Evolutionary conservation across 768 basidiomycete species (phyloP).

Genomic region (Tephrocybe sp.): DNA sequence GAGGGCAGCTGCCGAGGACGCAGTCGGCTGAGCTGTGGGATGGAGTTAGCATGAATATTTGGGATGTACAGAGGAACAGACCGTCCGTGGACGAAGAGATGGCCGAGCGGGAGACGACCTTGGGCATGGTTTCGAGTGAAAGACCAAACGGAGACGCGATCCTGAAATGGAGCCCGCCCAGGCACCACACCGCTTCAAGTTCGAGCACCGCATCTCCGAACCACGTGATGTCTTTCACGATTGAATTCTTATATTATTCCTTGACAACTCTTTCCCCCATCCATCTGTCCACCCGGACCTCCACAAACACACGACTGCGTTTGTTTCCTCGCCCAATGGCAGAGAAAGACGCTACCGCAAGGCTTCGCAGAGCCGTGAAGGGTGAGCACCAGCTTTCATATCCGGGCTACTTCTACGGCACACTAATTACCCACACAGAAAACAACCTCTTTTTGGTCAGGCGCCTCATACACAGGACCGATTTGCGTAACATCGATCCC

Average conservation of each 20-base stretch:
- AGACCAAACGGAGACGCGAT: slow-evolving; percentile 6
- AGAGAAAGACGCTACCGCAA: slow-evolving; percentile 74
- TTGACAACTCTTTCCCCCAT: slow-evolving; percentile 11
- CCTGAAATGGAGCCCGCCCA: slow-evolving; percentile 8
- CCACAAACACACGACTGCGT: neutral
- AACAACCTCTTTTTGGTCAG: slow-evolving; percentile 93
- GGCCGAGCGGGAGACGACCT: slow-evolving; percentile 86
- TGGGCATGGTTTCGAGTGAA: slow-evolving; percentile 56
- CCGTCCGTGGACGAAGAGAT: slow-evolving; percentile 88
- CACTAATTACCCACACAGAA: slow-evolving; percentile 47
- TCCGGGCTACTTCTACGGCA: neutral
- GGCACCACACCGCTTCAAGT: slow-evolving; percentile 18
- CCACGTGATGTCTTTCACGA: slow-evolving; percentile 20
- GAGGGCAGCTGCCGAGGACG: slow-evolving; percentile 72
- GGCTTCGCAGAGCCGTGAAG: slow-evolving; percentile 79
- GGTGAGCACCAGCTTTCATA: slow-evolving; percentile 36
- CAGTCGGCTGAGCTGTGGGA: slow-evolving; percentile 66
- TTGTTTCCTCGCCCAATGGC: slow-evolving; percentile 51
- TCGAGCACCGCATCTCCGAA: slow-evolving; percentile 14
- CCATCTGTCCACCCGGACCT: slow-evolving; percentile 7
- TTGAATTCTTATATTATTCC: slow-evolving; percentile 14
- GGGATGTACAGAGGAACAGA: too few relatives aligned
- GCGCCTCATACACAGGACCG: slow-evolving; percentile 79
- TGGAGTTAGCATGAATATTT: too few relatives aligned
- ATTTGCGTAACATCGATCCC: slow-evolving; percentile 89